Percentiles rank a stretch among this genome's conserved stretches.
Conservation (phyloP, 2,329 filamentous ascomycete species). For the Allantophomopsis lycopodina region DNA sequence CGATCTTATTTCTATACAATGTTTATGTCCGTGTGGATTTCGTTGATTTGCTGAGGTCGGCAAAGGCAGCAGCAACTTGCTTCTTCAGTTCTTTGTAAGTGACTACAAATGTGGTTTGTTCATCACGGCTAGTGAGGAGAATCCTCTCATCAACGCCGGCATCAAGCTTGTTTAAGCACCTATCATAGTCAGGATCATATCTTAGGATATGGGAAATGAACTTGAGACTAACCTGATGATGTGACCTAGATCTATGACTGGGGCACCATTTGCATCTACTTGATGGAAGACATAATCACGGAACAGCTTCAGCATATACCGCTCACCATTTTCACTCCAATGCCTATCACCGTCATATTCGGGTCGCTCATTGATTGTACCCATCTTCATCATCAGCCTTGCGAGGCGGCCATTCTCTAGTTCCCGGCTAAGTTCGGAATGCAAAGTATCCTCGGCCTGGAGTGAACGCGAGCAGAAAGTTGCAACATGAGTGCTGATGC, state of each 20-base stretch:
- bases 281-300: slow-evolving; percentile 96
- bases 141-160: slow-evolving; percentile 79
- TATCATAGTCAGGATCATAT: background rate
- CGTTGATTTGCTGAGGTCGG: slow-evolving; percentile 28
- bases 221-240: slow-evolving; percentile 40
- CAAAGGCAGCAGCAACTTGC: slow-evolving; percentile 41
- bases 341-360: slow-evolving; percentile 65
- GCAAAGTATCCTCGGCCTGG: slow-evolving; percentile 66
- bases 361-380: slow-evolving; percentile 76
- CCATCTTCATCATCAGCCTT: slow-evolving; percentile 70
- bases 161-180: slow-evolving; percentile 81
- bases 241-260: slow-evolving; percentile 77
- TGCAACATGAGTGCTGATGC: slow-evolving; percentile 66
- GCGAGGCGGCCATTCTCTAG: slow-evolving; percentile 82
- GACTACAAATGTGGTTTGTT: slow-evolving; percentile 78
- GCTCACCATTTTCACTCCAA: slow-evolving; percentile 88
- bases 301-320: slow-evolving; percentile 89
- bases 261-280: slow-evolving; percentile 71
- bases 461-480: slow-evolving; percentile 64
- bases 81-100: slow-evolving; percentile 81
- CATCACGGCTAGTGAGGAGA: slow-evolving; percentile 74
- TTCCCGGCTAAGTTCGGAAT: slow-evolving; percentile 60
- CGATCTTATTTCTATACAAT: background rate
- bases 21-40: background rate
- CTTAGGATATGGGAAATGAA: too few relatives aligned